These are phyloP conservation scores for Fomitopsis palustris DNA, from an alignment of 1,284 basidiomycete species.

Conservation along the genomic window DNA sequence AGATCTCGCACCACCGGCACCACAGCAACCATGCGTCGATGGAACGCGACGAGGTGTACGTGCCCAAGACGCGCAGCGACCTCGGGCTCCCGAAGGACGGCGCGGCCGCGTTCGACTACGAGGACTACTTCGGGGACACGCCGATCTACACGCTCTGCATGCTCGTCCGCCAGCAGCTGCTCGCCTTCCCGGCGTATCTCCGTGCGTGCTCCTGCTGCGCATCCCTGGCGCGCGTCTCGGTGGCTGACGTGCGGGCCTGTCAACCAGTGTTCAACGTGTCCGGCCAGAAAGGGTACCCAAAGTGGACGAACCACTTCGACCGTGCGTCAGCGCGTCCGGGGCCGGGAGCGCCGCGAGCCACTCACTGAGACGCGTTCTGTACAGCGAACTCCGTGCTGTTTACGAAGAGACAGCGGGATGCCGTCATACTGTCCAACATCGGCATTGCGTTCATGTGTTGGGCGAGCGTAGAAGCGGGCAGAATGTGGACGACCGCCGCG, in stretches of 20 bases:
- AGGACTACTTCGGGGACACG: constrained; percentile 56
- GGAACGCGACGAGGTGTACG: constrained; percentile 62
- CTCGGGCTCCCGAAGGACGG: constrained; percentile 42
- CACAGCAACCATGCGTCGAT: constrained; percentile 35
- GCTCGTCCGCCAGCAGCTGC: constrained; percentile 60
- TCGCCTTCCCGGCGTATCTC: constrained; percentile 75
- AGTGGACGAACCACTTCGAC: constrained; percentile 59
- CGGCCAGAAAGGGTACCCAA: constrained; percentile 65
- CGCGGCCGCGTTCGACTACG: constrained; percentile 41
- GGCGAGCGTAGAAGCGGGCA: constrained; percentile 32
- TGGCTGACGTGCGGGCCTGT: not conserved
- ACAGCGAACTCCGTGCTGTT: constrained; percentile 54
- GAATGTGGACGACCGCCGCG: constrained; percentile 32
- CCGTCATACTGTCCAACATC: constrained; percentile 52
- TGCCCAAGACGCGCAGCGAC: constrained; percentile 52
- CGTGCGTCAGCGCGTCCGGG: constrained; percentile 33
- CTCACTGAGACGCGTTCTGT: not conserved
- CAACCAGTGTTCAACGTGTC: constrained; percentile 55
- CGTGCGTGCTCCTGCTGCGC: constrained; percentile 30
- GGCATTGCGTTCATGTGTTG: constrained; percentile 48
- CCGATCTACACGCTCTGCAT: constrained; percentile 54
- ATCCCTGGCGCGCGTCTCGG: not conserved
- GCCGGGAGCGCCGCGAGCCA: not conserved
- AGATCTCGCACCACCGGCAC: constrained; percentile 37
- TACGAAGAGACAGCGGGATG: constrained; percentile 45